These are phyloP conservation scores for Lachnellula suecica DNA, from an alignment of 2,329 filamentous ascomycete genomes.

Conservation along the genomic window DNA sequence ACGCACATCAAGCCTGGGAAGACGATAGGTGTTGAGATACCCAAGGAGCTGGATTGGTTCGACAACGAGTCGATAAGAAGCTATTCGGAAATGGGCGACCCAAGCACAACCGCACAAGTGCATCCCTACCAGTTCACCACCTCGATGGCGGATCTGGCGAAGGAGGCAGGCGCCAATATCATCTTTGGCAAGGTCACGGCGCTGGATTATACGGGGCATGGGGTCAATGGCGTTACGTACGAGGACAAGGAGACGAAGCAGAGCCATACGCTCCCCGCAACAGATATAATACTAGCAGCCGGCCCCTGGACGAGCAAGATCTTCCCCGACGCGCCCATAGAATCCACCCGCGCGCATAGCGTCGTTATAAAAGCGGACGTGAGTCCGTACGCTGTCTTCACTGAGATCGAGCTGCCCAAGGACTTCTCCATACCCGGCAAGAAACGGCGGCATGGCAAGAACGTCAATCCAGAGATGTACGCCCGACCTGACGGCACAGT, in stretches of 20 bases:
- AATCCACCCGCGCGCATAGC: slow-evolving; percentile 61
- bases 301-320: slow-evolving; percentile 64
- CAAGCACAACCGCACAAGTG: slow-evolving; percentile 84
- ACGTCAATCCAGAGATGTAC: slow-evolving; percentile 89
- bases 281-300: slow-evolving; percentile 38
- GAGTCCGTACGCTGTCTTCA: slow-evolving; percentile 79
- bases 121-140: slow-evolving; percentile 91
- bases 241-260: slow-evolving; percentile 48
- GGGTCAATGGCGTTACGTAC: slow-evolving; percentile 70
- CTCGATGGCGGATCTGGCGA: slow-evolving; percentile 74
- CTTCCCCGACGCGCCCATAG: slow-evolving; percentile 56
- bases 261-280: slow-evolving; percentile 51
- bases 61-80: slow-evolving; percentile 61
- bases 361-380: slow-evolving; percentile 65
- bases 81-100: slow-evolving; percentile 83
- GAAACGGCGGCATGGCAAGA: slow-evolving; percentile 56
- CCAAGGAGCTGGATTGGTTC: slow-evolving; percentile 83
- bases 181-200: slow-evolving; percentile 66
- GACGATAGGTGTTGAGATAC: slow-evolving; percentile 59
- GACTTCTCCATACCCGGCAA: slow-evolving; percentile 56
- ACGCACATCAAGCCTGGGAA: slow-evolving; percentile 48
- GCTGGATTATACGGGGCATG: slow-evolving; percentile 58
- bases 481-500: slow-evolving; percentile 84
- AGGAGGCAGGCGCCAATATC: slow-evolving; percentile 67
- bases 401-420: slow-evolving; percentile 72